Evolutionary conservation across 192 early-diverging fungal genomes (phyloP).

Genomic region (Obelidium mucronatum): DNA sequence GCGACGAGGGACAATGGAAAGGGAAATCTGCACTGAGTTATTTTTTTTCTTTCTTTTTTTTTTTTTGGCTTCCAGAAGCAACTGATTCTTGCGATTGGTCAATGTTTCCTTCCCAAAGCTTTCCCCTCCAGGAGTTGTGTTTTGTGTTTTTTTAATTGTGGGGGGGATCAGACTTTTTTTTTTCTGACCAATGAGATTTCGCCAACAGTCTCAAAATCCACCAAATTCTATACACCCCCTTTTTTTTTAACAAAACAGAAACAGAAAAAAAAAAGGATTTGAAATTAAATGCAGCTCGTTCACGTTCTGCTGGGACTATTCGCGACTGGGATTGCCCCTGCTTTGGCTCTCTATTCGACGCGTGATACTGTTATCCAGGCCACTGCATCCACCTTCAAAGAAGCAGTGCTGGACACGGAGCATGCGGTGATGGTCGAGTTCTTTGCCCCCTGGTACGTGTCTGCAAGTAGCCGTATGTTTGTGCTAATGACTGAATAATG

Average conservation of each 20-base stretch:
- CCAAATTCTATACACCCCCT: background rate
- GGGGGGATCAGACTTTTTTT: background rate
- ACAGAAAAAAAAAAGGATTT: background rate
- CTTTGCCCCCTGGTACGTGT: constrained; percentile 84
- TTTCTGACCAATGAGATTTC: background rate
- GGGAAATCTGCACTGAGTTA: background rate
- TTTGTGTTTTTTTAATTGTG: no score
- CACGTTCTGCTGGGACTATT: background rate
- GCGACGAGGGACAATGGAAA: constrained; percentile 3
- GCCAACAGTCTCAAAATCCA: background rate
- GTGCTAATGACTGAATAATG: background rate
- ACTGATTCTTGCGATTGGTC: no score
- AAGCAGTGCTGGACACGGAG: constrained; percentile 73
- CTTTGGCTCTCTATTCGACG: constrained; percentile 42
- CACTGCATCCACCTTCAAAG: constrained; percentile 62
- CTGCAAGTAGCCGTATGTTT: background rate
- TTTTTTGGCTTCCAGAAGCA: no score
- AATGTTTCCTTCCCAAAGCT: no score
- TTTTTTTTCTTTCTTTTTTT: background rate
- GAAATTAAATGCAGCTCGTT: background rate
- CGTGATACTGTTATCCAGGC: constrained; percentile 46
- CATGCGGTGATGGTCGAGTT: constrained; percentile 90
- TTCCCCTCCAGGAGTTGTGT: no score
- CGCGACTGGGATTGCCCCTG: background rate
- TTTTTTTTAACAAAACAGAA: background rate